Base-by-base conservation (phyloP, 805 yeast genomes). In the Diddensiella transvaalensis region DNA sequence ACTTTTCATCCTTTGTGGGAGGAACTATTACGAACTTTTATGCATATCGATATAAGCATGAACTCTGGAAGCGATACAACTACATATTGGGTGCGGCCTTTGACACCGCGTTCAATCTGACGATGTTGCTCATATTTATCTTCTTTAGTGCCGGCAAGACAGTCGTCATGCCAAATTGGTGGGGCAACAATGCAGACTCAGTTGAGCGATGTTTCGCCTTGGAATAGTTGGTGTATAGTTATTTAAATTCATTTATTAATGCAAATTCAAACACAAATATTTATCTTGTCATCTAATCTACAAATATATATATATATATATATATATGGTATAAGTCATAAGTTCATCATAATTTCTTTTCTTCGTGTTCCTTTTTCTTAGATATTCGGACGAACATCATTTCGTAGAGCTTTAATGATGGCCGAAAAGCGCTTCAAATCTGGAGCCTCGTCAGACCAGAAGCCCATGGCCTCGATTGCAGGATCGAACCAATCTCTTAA, bases 81-180 rank as follows among this genome's bases (percentile, higher is more conserved):
- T 49, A 49, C 45, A 40, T 49, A 3, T 24, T 49, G 4, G 52
- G 49, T 10, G 52, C 52, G 8, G 48, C 49, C 3, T 22, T 45
- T 13, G 52, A 49, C 30, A 48, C 51, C 22, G 51, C 44, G 17
- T 48, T 48, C 41, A 48, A 48, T 33, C 30, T 48, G 26, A 26
- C 51, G n/a, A 29, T 48, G 40, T 36, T 48, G 44, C 36, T 48
- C 23, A 44, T 48, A 15, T 48, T 48, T 33, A 15, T 48, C 21
- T 48, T 48, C 29, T 48, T 48, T 36, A 48, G 51, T 22, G 44
- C 51, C 19, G 51, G 51, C 3, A 48, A 48, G 44, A 41, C 42
- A 24, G 48, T 48, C 22, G 22, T 23, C 15, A 48, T 48, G 51
- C 51, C 51, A 2, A 4, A 36, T 40, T 48, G 51, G 51, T 48